Base-by-base conservation (phyloP, 768 basidiomycete species). In the Lyophyllum shimeji region DNA sequence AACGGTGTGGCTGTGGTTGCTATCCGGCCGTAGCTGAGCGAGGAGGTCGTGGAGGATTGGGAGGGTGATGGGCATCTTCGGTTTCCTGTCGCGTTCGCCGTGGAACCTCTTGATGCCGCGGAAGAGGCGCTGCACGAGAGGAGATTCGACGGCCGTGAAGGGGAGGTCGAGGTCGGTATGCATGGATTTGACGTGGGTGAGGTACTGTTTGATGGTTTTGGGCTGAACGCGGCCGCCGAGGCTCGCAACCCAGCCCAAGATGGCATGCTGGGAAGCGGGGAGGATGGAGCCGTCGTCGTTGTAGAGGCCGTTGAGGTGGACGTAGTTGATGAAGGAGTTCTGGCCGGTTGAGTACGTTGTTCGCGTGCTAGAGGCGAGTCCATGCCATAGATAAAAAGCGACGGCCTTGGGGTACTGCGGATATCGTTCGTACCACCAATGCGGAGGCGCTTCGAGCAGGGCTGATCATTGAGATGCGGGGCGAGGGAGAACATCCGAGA, bases 101-200 rank as follows among this genome's bases (percentile, higher is more conserved):
- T 67, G 60, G 33, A 63, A 64, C 29, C 29, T 29, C 29, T 29
- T 29, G 29, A 29, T 29, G 3, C 29, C 29, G 29, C 29, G 9
- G 9, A 29, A 5, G 29, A 29, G 29, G 29, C 58, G 61, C 56
- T 73, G 73, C 56, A 72, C 72, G 7, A 73, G 71, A 0, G 29
- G 29, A 29, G 71, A 70, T 29, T 70, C 56, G 37, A 63, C 65
- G 1, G 63, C 60, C 0, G 44, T 27, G 25, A 65, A 66, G 23
- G 68, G 59, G n/a, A 71, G 63, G 25, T 65, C 69, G 5, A 59
- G 50, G 27, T 75, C 66, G 43, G 69, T 45, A 45, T 75, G 73
- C 55, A 70, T 61, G 58, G 69, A 68, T 52, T 59, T 59, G 51
- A 69, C 48, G n/a, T 29, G 46, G 8, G 64, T 34, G 53, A 69